These are phyloP conservation scores for Phytophthora colocasiae DNA, from an alignment of 352 stramenopile species.

Conservation along the genomic window DNA sequence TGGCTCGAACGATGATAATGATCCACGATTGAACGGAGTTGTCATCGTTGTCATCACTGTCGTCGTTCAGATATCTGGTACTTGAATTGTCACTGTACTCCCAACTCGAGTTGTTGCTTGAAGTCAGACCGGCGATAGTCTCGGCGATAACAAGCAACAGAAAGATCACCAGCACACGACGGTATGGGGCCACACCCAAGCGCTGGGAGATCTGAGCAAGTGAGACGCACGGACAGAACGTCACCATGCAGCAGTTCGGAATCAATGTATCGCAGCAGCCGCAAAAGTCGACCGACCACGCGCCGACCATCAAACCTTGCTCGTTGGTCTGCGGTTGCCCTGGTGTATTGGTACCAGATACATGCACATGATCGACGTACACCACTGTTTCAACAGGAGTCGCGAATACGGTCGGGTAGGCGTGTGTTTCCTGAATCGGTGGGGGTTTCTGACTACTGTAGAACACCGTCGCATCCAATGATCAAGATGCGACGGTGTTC, in stretches of 20 bases:
- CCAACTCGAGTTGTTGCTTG: conserved; percentile 6
- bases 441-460: conserved; percentile 32
- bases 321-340: conserved; percentile 8
- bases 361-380: conserved; percentile 18
- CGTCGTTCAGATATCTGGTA: conserved; percentile 1
- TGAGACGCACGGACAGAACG: conserved; percentile 59
- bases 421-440: conserved; percentile 4
- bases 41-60: conserved; percentile 10
- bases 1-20: conserved; percentile 29
- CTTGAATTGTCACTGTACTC: too few relatives aligned
- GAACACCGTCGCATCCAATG: too few relatives aligned
- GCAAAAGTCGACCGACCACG: conserved; percentile 46
- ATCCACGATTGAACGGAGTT: conserved; percentile 33
- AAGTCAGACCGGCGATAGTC: conserved; percentile 33
- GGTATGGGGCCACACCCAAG: conserved; percentile 43
- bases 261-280: conserved; percentile 48
- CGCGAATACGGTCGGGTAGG: conserved; percentile 25
- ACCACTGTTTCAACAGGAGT: conserved; percentile 25
- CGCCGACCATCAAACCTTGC: conserved; percentile 29
- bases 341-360: background rate
- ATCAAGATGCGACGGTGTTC: background rate
- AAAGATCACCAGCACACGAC: conserved; percentile 37
- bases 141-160: conserved; percentile 37
- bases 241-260: conserved; percentile 58
- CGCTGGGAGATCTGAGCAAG: conserved; percentile 53